Base-by-base conservation (phyloP, 495 filamentous ascomycete species). In the Lophiostoma macrostomum region DNA sequence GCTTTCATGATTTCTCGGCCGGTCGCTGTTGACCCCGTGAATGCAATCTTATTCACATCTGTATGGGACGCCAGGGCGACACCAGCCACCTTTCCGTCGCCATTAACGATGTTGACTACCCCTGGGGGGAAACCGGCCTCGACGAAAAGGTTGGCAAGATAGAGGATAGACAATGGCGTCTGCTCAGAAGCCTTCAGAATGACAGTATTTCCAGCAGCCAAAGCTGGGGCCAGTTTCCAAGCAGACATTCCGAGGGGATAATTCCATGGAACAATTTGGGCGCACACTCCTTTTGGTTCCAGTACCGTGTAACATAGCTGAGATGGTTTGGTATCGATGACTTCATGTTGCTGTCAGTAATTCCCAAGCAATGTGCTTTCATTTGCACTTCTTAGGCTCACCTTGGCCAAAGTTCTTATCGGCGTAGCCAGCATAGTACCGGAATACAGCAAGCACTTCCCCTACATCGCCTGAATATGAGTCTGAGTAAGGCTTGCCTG, bases 31-130 rank as follows among this genome's bases (percentile, higher is more conserved):
- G 59, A 64, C 11, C 67, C 67, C 4, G 65, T 67, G 39, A 69
- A 69, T n/a, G 58, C 51, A 32, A 69, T 60, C 53, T 67, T 67
- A 16, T 53, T 47, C 31, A 69, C 53, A n/a, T 62, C 25, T 56
- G 63, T 66, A 54, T 69, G 49, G 8, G n/a, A 5, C 11, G 12
- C 38, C 0, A 53, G 11, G 10, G 36, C 31, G n/a, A 3, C 22
- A n/a, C 49, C 28, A 18, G 23, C 5, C 16, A 13, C 13, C 7
- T 19, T 27, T 19, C 39, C 51, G 14, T 35, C 40, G 3, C 56
- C 56, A 19, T 8, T 28, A 18, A 59, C 19, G 25, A 59, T 27
- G 24, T 59, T 53, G 31, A 59, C 24, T 0, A 59, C 56, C 1
- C 56, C 56, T 11, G 56, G 39, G 3, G 56, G 56, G 36, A 59